Percentiles rank a stretch among this genome's conserved stretches.
These are phyloP conservation scores for Platanthera zijinensis DNA, from an alignment of 106 monocot genomes.

Conservation along the genomic window DNA sequence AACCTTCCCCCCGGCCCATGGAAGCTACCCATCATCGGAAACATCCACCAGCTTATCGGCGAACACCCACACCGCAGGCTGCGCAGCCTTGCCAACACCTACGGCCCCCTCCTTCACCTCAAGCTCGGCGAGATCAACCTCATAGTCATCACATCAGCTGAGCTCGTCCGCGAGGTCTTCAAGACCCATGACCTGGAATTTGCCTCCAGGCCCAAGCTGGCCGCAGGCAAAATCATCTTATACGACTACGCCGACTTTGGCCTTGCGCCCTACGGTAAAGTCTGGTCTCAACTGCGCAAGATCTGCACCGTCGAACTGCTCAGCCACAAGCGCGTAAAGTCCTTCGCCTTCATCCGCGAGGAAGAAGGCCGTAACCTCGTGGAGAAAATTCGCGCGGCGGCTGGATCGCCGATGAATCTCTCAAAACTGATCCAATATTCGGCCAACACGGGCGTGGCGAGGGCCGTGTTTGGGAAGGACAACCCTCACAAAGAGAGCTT, in stretches of 20 bases:
- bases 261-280: conserved; percentile 3
- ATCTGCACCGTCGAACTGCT: not conserved
- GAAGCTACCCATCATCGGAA: conserved; percentile 11
- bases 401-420: not conserved
- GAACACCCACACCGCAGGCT: not conserved
- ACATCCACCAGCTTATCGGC: conserved; percentile 6
- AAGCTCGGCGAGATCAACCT: no score
- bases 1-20: conserved; percentile 4
- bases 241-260: not conserved
- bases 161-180: no score
- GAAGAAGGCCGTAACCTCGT: not conserved
- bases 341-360: conserved; percentile 3
- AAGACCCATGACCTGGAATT: no score
- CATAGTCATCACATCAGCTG: no score
- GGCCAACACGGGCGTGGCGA: not conserved
- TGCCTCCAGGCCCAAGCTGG: no score
- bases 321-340: not conserved
- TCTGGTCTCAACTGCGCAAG: conserved; percentile 6
- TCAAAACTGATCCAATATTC: not conserved
- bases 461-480: conserved; percentile 1
- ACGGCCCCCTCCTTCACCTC: no score
- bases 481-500: not conserved
- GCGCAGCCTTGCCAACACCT: not conserved
- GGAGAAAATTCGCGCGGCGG: not conserved
- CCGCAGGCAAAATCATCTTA: not conserved